phyloP scores from a whole-genome alignment of 192 early-diverging fungal genomes.

The Mortierella claussenii region DNA sequence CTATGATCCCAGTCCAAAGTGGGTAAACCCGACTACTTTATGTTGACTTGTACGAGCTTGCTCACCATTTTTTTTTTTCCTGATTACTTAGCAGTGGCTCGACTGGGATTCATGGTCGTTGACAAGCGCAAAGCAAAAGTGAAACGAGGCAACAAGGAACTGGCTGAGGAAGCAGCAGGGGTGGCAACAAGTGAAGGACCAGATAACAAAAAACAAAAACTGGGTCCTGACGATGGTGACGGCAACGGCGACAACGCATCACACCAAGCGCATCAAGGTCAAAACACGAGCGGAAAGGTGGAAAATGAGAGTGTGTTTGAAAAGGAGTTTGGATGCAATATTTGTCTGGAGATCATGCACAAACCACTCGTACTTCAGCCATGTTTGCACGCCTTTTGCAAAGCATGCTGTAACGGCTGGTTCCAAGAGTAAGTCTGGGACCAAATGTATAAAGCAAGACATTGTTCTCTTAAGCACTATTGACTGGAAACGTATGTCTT shows the following conservation, averaged over 20 bases:
- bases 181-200: not conserved
- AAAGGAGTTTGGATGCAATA: conserved; percentile 40
- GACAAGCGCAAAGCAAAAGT: conserved; percentile 19
- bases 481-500: not conserved
- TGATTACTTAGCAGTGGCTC: not conserved
- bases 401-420: conserved; percentile 41
- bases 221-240: not conserved
- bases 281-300: conserved; percentile 1
- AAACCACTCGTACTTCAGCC: conserved; percentile 44
- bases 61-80: not conserved
- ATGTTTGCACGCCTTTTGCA: conserved; percentile 50
- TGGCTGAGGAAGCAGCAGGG: not conserved
- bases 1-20: not conserved
- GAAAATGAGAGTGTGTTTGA: conserved; percentile 37
- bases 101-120: conserved; percentile 19
- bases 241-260: not conserved
- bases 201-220: conserved; percentile 21
- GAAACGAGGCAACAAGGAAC: conserved; percentile 16
- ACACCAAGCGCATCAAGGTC: conserved; percentile 1
- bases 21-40: too few species aligned
- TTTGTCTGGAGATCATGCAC: conserved; percentile 54
- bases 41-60: too few species aligned
- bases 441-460: too few species aligned
- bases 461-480: too few species aligned
- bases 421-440: conserved; percentile 35